phyloP scores from a whole-genome alignment of 306 rosid genomes.

The Corylus americana region DNA sequence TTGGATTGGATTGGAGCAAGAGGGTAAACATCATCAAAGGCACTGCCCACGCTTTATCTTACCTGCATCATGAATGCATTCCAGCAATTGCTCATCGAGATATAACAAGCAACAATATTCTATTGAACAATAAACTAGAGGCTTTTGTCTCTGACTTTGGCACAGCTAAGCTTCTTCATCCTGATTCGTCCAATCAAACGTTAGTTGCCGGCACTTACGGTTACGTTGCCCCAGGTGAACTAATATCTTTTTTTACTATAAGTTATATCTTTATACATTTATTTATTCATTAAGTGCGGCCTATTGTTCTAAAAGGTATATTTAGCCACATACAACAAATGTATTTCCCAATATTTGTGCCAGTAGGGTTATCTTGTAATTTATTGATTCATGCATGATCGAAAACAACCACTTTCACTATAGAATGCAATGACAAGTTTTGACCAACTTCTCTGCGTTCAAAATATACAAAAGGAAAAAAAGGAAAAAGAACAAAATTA shows the following conservation, averaged over 20 bases:
- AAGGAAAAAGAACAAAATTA: too few relatives aligned
- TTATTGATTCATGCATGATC: not conserved
- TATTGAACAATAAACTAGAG: conserved; percentile 7
- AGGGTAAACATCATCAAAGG: conserved; percentile 18
- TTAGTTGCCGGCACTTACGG: conserved; percentile 5
- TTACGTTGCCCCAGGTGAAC: conserved; percentile 17
- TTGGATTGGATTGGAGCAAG: conserved; percentile 16
- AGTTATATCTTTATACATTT: not conserved
- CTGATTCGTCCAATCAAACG: conserved; percentile 19
- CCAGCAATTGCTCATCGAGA: conserved; percentile 21
- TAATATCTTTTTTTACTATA: not conserved
- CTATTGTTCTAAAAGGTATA: not conserved
- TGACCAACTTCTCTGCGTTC: not conserved
- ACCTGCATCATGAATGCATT: conserved; percentile 27
- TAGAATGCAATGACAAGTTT: not conserved
- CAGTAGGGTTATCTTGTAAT: not conserved
- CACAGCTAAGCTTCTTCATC: conserved; percentile 17
- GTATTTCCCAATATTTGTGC: not conserved
- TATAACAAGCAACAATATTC: conserved; percentile 18
- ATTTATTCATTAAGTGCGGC: not conserved
- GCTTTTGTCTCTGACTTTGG: conserved; percentile 16
- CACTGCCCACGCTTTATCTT: conserved; percentile 9
- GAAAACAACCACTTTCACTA: not conserved
- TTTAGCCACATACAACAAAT: not conserved
- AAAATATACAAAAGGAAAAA: too few relatives aligned